phyloP scores from a whole-genome alignment of 805 yeast species.

The Saturnispora besseyi region DNA sequence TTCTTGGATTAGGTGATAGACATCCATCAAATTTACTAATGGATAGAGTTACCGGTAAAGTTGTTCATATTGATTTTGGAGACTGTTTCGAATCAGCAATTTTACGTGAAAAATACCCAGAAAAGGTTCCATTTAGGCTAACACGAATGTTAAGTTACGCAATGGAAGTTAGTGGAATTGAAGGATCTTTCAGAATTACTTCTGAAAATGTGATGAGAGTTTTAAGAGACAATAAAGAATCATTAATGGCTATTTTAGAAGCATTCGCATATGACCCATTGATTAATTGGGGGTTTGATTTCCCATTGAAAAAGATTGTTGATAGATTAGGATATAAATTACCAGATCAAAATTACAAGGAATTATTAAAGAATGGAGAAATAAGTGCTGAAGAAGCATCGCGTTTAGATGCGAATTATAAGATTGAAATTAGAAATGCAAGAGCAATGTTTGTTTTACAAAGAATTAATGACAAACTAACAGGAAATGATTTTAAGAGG shows the following conservation, averaged over 20 bases:
- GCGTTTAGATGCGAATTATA: slow-evolving; percentile 60
- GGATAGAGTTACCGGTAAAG: slow-evolving; percentile 90
- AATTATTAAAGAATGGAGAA: slow-evolving; percentile 59
- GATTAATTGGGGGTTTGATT: slow-evolving; percentile 97
- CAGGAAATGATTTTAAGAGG: slow-evolving; percentile 86
- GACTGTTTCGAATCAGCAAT: slow-evolving; percentile 99
- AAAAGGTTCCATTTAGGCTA: slow-evolving; percentile 92
- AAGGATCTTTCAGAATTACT: slow-evolving; percentile 93
- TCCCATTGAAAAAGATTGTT: slow-evolving; percentile 72
- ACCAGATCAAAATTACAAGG: slow-evolving; percentile 61
- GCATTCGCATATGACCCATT: slow-evolving; percentile 98
- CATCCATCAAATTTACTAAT: slow-evolving; percentile 97
- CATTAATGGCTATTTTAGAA: slow-evolving; percentile 94
- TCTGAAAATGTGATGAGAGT: slow-evolving; percentile 97
- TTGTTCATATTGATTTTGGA: slow-evolving; percentile 95
- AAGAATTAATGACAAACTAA: slow-evolving; percentile 83
- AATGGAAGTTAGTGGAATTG: slow-evolving; percentile 98
- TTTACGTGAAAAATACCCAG: slow-evolving; percentile 93
- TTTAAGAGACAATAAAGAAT: slow-evolving; percentile 86
- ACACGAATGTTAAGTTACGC: slow-evolving; percentile 97
- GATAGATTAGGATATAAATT: slow-evolving; percentile 48
- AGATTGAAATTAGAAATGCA: slow-evolving; percentile 68
- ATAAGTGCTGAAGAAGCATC: slow-evolving; percentile 72
- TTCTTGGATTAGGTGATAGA: slow-evolving; percentile 92
- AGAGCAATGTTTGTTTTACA: slow-evolving; percentile 85